Evolutionary conservation across 208 protist species (phyloP), one percentile per base, ranked within the genome.

Genomic region (Trichomonas vaginalis): DNA sequence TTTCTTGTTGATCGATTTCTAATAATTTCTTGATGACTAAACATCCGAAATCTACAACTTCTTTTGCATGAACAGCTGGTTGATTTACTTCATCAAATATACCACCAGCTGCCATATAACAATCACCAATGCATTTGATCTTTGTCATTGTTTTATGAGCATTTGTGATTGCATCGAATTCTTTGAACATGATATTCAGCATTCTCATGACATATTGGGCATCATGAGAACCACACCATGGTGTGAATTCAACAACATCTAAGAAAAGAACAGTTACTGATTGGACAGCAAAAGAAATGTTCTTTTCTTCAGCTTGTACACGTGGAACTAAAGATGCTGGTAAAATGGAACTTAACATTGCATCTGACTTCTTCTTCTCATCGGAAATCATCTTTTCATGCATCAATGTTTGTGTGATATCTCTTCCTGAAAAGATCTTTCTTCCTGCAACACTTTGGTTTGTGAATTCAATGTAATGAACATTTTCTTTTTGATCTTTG

Each of bases 71-170:
- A 80, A 80, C 62, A 37, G 62, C 62, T 80, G 62, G 62, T 80
- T 80, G 62, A 35, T 80, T 80, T 3, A 80, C 27, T n/a, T 80
- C 62, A 37, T 17, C 62, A 80, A 90, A 90, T 27, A 90, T 90
- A 48, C 82, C 82, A n/a, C n/a, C 37, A 35, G 15, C 42, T 32
- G 4, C 32, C 82, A 90, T 90, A 48, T 90, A 90, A n/a, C 82
- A 90, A 48, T 90, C 82, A 12, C 82, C 82, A 48, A 90, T 90
- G 42, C 82, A 90, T 48, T 90, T 90, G 23, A 90, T 90, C 48
- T 90, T 90, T 23, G 82, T 90, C 82, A 90, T 35, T 48, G 42
- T 90, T 46, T 35, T 27, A n/a, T 90, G 35, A n/a, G 35, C 0
- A 9, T 46, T 90, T 39, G 9, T 35, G 15, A 27, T 90, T 90